phyloP scores from a whole-genome alignment of 306 rosid species.

The Medicago ruthenica region DNA sequence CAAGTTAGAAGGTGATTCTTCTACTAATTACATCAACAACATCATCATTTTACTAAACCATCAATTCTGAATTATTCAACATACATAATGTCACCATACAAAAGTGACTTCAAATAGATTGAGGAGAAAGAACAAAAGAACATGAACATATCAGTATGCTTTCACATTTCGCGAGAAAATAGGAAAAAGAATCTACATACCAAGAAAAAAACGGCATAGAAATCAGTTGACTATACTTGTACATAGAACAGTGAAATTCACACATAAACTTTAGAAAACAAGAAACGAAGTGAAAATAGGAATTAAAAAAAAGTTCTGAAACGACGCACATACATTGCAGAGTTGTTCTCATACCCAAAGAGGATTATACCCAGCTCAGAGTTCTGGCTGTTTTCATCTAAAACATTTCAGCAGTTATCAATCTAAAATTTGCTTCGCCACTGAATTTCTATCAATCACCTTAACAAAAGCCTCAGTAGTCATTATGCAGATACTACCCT shows the following conservation, averaged over 20 bases:
- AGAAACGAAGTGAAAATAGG: neutral
- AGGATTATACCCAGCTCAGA: neutral
- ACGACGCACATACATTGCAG: neutral
- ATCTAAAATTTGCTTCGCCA: neutral
- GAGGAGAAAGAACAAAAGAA: neutral
- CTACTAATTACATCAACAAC: conserved; percentile 21
- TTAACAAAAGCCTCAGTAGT: neutral
- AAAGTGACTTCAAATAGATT: conserved; percentile 3
- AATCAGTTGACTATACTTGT: neutral
- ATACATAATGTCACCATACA: neutral
- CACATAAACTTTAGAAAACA: neutral
- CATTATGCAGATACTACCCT: neutral
- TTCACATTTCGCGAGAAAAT: neutral
- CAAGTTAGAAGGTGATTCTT: conserved; percentile 24
- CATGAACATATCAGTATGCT: neutral
- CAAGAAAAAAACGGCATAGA: neutral
- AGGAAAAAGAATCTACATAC: neutral
- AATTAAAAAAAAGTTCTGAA: neutral
- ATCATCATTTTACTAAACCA: conserved; percentile 31
- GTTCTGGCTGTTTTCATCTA: neutral
- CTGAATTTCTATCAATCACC: neutral
- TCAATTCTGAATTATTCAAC: conserved; percentile 8
- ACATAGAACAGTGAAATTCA: neutral
- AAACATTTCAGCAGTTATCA: neutral
- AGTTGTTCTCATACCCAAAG: neutral